These are phyloP conservation scores for Xylaria castorea DNA, from an alignment of 495 filamentous ascomycete genomes.

Conservation along the genomic window DNA sequence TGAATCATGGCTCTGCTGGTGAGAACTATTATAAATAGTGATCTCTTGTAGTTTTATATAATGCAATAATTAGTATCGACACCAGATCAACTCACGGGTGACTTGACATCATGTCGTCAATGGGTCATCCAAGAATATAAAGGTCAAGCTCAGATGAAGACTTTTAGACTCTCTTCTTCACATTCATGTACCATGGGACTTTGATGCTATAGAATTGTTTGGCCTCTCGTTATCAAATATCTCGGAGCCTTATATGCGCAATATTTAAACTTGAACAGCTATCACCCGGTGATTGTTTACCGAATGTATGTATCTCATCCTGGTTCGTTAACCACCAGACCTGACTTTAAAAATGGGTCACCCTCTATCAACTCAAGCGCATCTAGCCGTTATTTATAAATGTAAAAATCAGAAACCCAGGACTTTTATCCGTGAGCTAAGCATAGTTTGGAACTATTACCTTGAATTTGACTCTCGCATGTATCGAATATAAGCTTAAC, in stretches of 20 bases:
- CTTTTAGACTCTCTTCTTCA: background rate
- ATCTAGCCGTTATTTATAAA: background rate
- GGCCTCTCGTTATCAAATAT: background rate
- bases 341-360: background rate
- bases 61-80: background rate
- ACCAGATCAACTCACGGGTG: background rate
- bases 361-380: background rate
- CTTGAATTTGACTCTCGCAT: background rate
- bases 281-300: background rate
- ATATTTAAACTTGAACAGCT: background rate
- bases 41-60: background rate
- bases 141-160: background rate
- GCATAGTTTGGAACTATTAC: background rate
- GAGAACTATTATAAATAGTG: background rate
- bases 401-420: background rate
- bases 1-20: background rate
- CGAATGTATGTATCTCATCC: background rate
- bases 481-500: background rate
- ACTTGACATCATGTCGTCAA: background rate
- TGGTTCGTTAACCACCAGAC: background rate
- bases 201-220: background rate
- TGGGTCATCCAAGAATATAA: background rate
- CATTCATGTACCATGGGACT: background rate
- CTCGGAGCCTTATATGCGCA: background rate
- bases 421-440: background rate